Base-by-base conservation (phyloP, 2,329 filamentous ascomycete species). In the Diaporthe citrichinensis region DNA sequence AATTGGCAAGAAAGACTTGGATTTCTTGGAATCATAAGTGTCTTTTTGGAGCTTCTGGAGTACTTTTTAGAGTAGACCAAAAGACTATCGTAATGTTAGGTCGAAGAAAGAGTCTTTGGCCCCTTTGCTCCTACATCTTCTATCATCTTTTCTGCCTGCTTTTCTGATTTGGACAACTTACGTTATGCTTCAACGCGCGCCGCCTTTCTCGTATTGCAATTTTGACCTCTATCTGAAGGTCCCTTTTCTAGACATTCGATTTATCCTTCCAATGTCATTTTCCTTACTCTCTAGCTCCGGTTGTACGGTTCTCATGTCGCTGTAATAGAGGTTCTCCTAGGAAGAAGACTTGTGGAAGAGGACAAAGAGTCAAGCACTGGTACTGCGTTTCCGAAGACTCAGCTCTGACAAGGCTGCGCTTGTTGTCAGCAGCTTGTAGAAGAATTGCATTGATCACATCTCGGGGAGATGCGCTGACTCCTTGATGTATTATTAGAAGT, bases 401-500 rank as follows among this genome's bases (percentile, higher is more conserved):
- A 15, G 17, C 6, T 4, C 31, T 4, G 41, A 9, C 2, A 51
- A 5, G 14, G 6, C 7, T 8, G 25, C 14, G 2, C 4, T 14
- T n/a, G 20, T n/a, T 36, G 28, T 7, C 7, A n/a, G 20, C 4
- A 7, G n/a, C 17, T 67, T 34, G 20, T 49, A 23, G 2, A n/a
- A 36, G 5, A 25, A 7, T 25, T n/a, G 3, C 10, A 6, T 28
- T n/a, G 20, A 34, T 31, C 4, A 1, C 15, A 44, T 28, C 7
- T 31, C 17, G 15, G 15, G 44, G 28, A 9, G 14, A 25, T 53
- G 20, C 8, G n/a, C 44, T 9, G 14, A 14, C 62, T 17, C 44
- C 62, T 51, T 25, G 15, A 68, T 68, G 31, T 53, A 68, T 68
- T 68, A 68, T 68, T 51, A 68, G 62, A 68, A 51, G 31, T 36